Evolutionary conservation across 345 rosid species (phyloP).

Genomic region (Murraya paniculata): DNA sequence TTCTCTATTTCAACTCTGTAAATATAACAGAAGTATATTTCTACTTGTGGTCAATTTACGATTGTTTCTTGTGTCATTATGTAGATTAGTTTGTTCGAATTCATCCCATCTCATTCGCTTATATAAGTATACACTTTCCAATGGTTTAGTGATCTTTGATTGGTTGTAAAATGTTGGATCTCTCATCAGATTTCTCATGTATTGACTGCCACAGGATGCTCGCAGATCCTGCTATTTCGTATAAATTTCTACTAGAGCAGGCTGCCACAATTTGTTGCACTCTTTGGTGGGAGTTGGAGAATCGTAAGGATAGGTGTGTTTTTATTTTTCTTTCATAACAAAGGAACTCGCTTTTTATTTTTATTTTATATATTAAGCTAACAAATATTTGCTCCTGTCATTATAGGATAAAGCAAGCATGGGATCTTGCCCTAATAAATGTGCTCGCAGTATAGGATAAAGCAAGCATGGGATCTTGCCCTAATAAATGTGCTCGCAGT

Average conservation of each 20-base stretch:
- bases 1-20: too few relatives aligned
- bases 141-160: neutral
- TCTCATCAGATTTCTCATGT: constrained; percentile 7
- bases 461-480: constrained; percentile 94
- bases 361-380: constrained; percentile 16
- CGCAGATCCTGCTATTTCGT: constrained; percentile 87
- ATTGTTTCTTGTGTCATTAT: too few relatives aligned
- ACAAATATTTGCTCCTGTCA: constrained; percentile 10
- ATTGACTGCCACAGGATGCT: constrained; percentile 59
- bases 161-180: neutral
- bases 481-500: constrained; percentile 75
- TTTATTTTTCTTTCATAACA: neutral
- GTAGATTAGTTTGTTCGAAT: too few relatives aligned
- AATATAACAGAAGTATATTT: too few relatives aligned
- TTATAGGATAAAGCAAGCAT: constrained; percentile 78
- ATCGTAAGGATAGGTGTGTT: constrained; percentile 73
- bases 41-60: too few relatives aligned
- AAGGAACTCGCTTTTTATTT: neutral
- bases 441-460: constrained; percentile 66
- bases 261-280: constrained; percentile 83
- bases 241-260: constrained; percentile 83
- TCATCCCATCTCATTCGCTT: too few relatives aligned
- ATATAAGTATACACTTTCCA: neutral
- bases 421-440: constrained; percentile 92
- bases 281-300: constrained; percentile 88